phyloP scores from a whole-genome alignment of 1,284 basidiomycete species.

The Ganoderma sinense region DNA sequence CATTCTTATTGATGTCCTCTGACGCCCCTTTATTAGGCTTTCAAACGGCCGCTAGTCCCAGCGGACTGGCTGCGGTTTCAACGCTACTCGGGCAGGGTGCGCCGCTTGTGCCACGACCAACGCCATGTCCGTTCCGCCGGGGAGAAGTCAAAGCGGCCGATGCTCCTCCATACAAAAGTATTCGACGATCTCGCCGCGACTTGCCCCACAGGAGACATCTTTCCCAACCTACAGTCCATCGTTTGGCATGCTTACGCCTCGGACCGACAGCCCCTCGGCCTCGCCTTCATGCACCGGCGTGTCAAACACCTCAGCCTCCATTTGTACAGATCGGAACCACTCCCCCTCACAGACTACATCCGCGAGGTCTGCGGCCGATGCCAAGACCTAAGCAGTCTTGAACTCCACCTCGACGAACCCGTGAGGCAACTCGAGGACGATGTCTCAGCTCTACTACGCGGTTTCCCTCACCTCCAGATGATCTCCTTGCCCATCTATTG shows the following conservation, averaged over 20 bases:
- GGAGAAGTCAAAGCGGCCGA: constrained; percentile 24
- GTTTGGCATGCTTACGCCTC: constrained; percentile 43
- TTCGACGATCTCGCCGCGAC: constrained; percentile 60
- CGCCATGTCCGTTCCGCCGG: constrained; percentile 19
- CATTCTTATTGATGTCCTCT: constrained; percentile 5
- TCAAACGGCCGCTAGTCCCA: constrained; percentile 50
- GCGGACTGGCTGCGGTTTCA: constrained; percentile 64
- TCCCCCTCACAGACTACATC: constrained; percentile 45
- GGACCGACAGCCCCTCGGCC: constrained; percentile 39
- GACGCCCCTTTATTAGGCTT: constrained; percentile 43
- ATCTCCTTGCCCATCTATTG: constrained; percentile 59
- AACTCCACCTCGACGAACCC: constrained; percentile 46
- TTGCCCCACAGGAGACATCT: constrained; percentile 55
- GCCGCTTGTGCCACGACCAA: constrained; percentile 40
- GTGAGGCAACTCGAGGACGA: constrained; percentile 45
- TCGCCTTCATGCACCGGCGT: constrained; percentile 49
- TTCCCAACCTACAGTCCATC: constrained; percentile 62
- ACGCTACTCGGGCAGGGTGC: constrained; percentile 60
- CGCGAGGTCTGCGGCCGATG: constrained; percentile 54
- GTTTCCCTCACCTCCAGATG: constrained; percentile 52
- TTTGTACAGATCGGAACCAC: constrained; percentile 36
- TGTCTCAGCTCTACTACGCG: constrained; percentile 45
- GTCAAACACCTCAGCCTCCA: constrained; percentile 43
- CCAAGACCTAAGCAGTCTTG: constrained; percentile 52
- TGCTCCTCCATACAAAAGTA: constrained; percentile 35